Base-by-base conservation (phyloP, 106 monocot species). In the Acorus calamus region DNA sequence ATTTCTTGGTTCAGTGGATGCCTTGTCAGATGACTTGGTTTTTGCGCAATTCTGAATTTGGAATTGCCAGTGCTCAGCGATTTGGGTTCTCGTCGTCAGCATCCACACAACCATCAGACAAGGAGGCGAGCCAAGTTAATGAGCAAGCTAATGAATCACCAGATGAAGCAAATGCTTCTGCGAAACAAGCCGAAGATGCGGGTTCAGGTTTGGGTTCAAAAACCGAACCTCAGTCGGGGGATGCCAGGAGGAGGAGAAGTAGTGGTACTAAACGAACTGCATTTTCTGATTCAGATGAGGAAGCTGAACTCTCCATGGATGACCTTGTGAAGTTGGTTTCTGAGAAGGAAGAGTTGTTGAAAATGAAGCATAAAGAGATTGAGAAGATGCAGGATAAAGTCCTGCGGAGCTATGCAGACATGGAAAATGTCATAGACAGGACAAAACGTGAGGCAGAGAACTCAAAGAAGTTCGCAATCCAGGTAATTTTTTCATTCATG, bases 311-410 rank as follows among this genome's bases (percentile, higher is more conserved):
- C 47, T 66, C 77, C 11, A 49, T 66, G 46, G 70, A 77, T 44
- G 73, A 77, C 66, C 70, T 77, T 42, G 57, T 58, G 41, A 71
- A 77, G 74, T 74, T 82, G 46, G 70, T 82, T 70, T 56, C 57
- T 5, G 74, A 74, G 62, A 82, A 77, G 56, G 77, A 77, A 49
- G 77, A 82, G 46, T 52, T 73, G 4, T 49, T 77, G 60, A 82
- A 78, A 50, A 7, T 52, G 42, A 77, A 77, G 63, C 65, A 77
- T 47, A 67, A 77, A 49, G 77, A 77, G 47, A 67, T 71, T 74
- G 77, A 77, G 44, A 67, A 70, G 49, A 82, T 82, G 82, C 69
- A 77, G 58, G 82, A 82, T 67, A 82, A 82, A 63, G 82, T 78
- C 60, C 82, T 77, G 9, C 73, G 69, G 11, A 70, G 57, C 61